Base-by-base conservation (phyloP, 2,329 filamentous ascomycete genomes). In the Verticillium nubilum region DNA sequence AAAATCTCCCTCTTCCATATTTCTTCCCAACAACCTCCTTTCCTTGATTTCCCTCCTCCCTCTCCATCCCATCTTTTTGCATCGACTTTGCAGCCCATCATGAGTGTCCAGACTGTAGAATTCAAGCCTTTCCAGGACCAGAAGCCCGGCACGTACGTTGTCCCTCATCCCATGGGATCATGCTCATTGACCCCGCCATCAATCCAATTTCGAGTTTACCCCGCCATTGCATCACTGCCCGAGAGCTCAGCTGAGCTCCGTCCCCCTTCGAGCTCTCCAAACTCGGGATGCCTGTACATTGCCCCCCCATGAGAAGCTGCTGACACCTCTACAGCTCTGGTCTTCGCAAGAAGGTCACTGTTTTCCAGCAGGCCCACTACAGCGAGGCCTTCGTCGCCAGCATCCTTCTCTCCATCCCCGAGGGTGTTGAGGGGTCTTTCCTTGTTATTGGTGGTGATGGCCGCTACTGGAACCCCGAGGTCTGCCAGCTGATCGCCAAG, bases 401-500 rank as follows among this genome's bases (percentile, higher is more conserved):
- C 76, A 97, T 97, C 73, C 86, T 99, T 67, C 86, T 96, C 63
- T 97, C 95, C 57, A 99, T 99, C 69, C 95, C 95, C 31, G 95
- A 99, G 77, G 95, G 95, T 64, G 93, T 83, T 58, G 80, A 97
- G 71, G 93, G 75, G 68, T 85, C 92, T 53, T 94, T 91, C 79
- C 88, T 99, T 66, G 94, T 99, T 75, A 97, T 99, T 74, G 95
- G 93, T 71, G 95, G 95, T 70, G 95, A 99, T 81, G 95, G 95
- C 63, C 90, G 95, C 66, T 99, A 87, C 85, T 98, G 89, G 86
- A 99, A 99, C 80, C 90, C 93, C 53, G 94, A 98, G 75, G 94
- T 96, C 63, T 90, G 96, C 67, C 94, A 98, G 79, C 78, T 96
- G 77, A 98, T 98, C 74, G 94, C 94, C 68, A 97, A 97, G 83